phyloP scores from a whole-genome alignment of 495 filamentous ascomycete genomes.

The Penicillium desertorum region DNA sequence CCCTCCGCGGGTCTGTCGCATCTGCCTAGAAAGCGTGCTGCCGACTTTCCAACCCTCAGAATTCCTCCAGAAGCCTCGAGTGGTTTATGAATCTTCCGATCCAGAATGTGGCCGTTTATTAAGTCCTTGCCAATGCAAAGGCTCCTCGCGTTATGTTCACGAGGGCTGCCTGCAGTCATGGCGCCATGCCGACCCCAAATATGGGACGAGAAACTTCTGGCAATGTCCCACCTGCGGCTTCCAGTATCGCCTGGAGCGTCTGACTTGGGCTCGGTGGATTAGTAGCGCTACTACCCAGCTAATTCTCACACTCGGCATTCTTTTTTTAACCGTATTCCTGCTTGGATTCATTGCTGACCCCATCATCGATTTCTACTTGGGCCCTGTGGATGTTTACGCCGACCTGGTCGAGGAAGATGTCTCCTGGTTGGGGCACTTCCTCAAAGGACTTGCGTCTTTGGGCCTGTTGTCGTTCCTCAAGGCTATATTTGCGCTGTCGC shows the following conservation, averaged over 20 bases:
- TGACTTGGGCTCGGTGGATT: slow-evolving; percentile 73
- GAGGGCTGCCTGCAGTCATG: slow-evolving; percentile 88
- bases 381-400: slow-evolving; percentile 57
- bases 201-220: slow-evolving; percentile 71
- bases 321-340: slow-evolving; percentile 68
- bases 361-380: slow-evolving; percentile 83
- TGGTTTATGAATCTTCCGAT: slow-evolving; percentile 72
- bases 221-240: slow-evolving; percentile 88
- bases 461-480: slow-evolving; percentile 85
- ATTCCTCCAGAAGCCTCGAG: slow-evolving; percentile 62
- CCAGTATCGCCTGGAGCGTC: slow-evolving; percentile 74
- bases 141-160: slow-evolving; percentile 90
- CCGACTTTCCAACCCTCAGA: slow-evolving; percentile 71
- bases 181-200: slow-evolving; percentile 71
- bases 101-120: slow-evolving; percentile 79
- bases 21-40: slow-evolving; percentile 82
- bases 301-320: slow-evolving; percentile 64
- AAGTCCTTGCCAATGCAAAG: slow-evolving; percentile 89
- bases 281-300: slow-evolving; percentile 65
- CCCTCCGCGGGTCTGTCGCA: slow-evolving; percentile 77
- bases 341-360: slow-evolving; percentile 92
- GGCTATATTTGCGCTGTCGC: slow-evolving; percentile 68
- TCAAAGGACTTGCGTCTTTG: slow-evolving; percentile 82
- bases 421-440: slow-evolving; percentile 76
- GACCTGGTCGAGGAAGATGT: slow-evolving; percentile 46